Percentiles rank a stretch among this genome's conserved stretches.
phyloP scores from a whole-genome alignment of 2,329 filamentous ascomycete species.

The Xylaria sp. region DNA sequence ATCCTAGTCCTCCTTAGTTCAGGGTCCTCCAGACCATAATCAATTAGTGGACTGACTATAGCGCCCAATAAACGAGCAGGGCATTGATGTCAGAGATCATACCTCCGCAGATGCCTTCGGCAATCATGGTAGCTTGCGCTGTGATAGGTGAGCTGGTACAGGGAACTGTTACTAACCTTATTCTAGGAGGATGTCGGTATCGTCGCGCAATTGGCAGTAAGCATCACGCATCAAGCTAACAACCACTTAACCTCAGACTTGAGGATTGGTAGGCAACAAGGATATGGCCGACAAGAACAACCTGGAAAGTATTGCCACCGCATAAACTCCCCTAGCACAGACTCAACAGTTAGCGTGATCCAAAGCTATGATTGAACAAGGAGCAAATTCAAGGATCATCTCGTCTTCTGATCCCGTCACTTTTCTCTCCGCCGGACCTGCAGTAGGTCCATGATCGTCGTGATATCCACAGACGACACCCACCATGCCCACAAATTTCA shows the following conservation, averaged over 20 bases:
- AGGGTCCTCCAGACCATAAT: slow-evolving; percentile 17
- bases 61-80: slow-evolving; percentile 17
- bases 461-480: slow-evolving; percentile 25
- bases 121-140: slow-evolving; percentile 5
- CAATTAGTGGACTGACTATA: slow-evolving; percentile 11
- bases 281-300: background rate
- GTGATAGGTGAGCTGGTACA: slow-evolving; percentile 8
- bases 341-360: background rate
- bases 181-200: background rate
- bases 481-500: slow-evolving; percentile 17
- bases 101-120: background rate
- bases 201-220: background rate
- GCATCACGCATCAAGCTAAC: slow-evolving; percentile 5
- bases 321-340: background rate
- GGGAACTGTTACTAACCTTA: background rate
- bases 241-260: background rate
- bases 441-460: slow-evolving; percentile 30
- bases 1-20: background rate
- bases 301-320: background rate
- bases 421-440: slow-evolving; percentile 20
- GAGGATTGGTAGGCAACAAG: slow-evolving; percentile 8
- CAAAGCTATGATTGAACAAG: slow-evolving; percentile 13
- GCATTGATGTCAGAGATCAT: background rate
- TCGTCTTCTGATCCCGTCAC: slow-evolving; percentile 7
- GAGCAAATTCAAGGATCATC: slow-evolving; percentile 19